Conservation (phyloP, 257 asterid genomes). For the Craterostigma plantagineum region DNA sequence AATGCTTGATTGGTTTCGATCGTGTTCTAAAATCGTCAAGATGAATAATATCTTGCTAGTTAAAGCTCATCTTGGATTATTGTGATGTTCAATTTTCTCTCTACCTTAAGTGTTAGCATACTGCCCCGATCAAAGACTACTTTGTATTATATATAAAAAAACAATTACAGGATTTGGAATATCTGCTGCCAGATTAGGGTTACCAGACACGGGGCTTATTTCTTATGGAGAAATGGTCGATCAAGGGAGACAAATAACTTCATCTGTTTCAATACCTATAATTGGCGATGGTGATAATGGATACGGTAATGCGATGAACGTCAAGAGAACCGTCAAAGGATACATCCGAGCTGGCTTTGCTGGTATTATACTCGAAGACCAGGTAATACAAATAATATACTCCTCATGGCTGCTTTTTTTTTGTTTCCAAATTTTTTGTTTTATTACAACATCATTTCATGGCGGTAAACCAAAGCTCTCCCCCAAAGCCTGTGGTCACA, state of each 20-base stretch:
- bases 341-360: slow-evolving; percentile 82
- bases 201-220: slow-evolving; percentile 82
- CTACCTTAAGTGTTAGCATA: slow-evolving; percentile 1
- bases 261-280: slow-evolving; percentile 68
- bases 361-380: slow-evolving; percentile 89
- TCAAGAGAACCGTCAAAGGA: slow-evolving; percentile 79
- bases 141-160: slow-evolving; percentile 9
- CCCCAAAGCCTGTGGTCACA: slow-evolving; percentile 98
- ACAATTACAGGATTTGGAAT: slow-evolving; percentile 58
- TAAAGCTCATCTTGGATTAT: too few species aligned
- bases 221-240: slow-evolving; percentile 91
- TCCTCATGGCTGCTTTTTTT: not conserved
- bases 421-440: not conserved
- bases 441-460: not conserved
- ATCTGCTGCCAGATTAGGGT: slow-evolving; percentile 77
- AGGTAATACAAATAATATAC: slow-evolving; percentile 25
- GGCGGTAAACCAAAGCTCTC: slow-evolving; percentile 31
- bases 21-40: too few species aligned
- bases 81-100: too few species aligned
- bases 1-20: too few species aligned
- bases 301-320: slow-evolving; percentile 90
- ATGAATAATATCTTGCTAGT: too few species aligned
- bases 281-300: slow-evolving; percentile 97
- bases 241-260: slow-evolving; percentile 65
- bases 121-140: slow-evolving; percentile 3